A percentile compares a stretch with the other conserved stretches of the same genome.
These are phyloP conservation scores for Suillus weaverae DNA, from an alignment of 768 basidiomycete species.

Conservation along the genomic window DNA sequence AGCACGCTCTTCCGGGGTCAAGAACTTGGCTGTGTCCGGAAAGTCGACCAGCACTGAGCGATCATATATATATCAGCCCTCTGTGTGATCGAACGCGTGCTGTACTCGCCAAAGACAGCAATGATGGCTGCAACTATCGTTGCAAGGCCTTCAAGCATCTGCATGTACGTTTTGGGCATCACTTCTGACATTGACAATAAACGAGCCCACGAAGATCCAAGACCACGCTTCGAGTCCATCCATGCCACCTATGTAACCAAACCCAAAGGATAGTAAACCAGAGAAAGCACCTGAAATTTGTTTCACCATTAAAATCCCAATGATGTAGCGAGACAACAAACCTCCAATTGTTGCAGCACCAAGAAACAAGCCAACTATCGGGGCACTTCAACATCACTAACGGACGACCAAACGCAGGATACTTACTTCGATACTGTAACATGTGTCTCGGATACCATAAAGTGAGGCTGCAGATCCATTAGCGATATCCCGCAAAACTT, in stretches of 20 bases:
- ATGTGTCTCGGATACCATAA: conserved; percentile 69
- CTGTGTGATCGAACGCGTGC: not conserved
- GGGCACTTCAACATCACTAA: not conserved
- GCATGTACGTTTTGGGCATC: not conserved
- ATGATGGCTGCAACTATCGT: conserved; percentile 58
- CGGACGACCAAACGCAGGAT: not conserved
- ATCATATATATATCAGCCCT: not conserved
- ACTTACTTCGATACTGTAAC: conserved; percentile 47
- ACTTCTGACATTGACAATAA: not conserved
- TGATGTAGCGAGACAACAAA: not conserved
- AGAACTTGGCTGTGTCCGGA: conserved; percentile 55
- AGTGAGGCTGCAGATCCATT: conserved; percentile 43
- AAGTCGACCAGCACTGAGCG: conserved; percentile 59
- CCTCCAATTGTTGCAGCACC: conserved; percentile 64
- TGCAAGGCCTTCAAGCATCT: conserved; percentile 57
- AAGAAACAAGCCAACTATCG: conserved; percentile 56
- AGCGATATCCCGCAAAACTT: not conserved
- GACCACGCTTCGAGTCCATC: conserved; percentile 56
- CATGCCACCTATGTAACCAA: conserved; percentile 51
- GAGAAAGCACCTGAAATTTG: conserved; percentile 49
- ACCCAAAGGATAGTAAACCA: conserved; percentile 55
- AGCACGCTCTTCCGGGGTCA: conserved; percentile 61
- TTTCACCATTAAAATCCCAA: not conserved
- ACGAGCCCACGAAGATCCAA: conserved; percentile 59
- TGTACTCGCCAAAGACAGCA: conserved; percentile 47